phyloP scores from a whole-genome alignment of 768 basidiomycete species.

The Steccherinum ochraceum region DNA sequence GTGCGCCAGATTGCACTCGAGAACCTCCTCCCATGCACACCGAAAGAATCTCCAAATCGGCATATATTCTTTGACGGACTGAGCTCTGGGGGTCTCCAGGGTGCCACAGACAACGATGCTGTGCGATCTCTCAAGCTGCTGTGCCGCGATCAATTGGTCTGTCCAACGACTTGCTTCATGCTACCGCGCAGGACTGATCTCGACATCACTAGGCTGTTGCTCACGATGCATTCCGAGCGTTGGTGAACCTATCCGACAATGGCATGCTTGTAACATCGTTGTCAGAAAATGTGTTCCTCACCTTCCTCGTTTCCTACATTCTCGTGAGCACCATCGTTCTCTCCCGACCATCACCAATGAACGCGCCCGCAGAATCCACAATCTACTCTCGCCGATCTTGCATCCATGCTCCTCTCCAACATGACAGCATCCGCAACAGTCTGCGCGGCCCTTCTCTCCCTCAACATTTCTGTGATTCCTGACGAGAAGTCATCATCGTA shows the following conservation, averaged over 20 bases:
- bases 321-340: slow-evolving; percentile 46
- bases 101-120: slow-evolving; percentile 55
- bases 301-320: slow-evolving; percentile 85
- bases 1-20: slow-evolving; percentile 82
- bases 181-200: neutral
- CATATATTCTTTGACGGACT: slow-evolving; percentile 68
- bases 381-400: slow-evolving; percentile 87
- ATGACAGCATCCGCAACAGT: slow-evolving; percentile 69
- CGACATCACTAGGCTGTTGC: slow-evolving; percentile 61
- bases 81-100: slow-evolving; percentile 49
- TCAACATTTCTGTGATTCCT: slow-evolving; percentile 60
- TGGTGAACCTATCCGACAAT: slow-evolving; percentile 91
- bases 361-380: slow-evolving; percentile 64
- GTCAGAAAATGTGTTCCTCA: slow-evolving; percentile 66
- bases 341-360: too few relatives aligned
- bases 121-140: slow-evolving; percentile 80
- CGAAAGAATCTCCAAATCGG: slow-evolving; percentile 62
- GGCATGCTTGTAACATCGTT: slow-evolving; percentile 58
- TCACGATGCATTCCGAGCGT: slow-evolving; percentile 90
- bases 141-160: slow-evolving; percentile 82
- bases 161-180: slow-evolving; percentile 19
- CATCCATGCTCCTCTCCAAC: slow-evolving; percentile 97
- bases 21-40: slow-evolving; percentile 77
- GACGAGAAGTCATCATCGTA: slow-evolving; percentile 44
- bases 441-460: slow-evolving; percentile 53